These are phyloP conservation scores for Chrysanthemum lavandulifolium DNA, from an alignment of 129 eudicot species.

Conservation along the genomic window DNA sequence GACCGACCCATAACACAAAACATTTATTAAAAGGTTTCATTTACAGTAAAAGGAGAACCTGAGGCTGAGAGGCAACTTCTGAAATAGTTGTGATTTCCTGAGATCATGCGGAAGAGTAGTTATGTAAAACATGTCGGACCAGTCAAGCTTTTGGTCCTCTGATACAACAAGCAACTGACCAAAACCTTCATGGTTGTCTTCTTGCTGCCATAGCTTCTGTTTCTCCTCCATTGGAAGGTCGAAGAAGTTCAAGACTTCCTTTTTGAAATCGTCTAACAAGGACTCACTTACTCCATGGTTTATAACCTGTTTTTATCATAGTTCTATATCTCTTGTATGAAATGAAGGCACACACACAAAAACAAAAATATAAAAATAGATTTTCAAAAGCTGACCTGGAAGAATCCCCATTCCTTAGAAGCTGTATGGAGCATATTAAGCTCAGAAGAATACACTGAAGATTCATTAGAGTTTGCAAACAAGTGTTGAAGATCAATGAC, in stretches of 20 bases:
- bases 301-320: slow-evolving; percentile 38
- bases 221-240: slow-evolving; percentile 50
- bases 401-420: slow-evolving; percentile 69
- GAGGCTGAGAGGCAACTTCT: slow-evolving; percentile 46
- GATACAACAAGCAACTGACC: slow-evolving; percentile 76
- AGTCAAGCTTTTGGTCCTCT: slow-evolving; percentile 79
- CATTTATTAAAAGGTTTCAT: neutral
- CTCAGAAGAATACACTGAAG: slow-evolving; percentile 27
- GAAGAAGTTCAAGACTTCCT: slow-evolving; percentile 39
- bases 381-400: slow-evolving; percentile 39
- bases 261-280: slow-evolving; percentile 49
- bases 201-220: slow-evolving; percentile 53
- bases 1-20: neutral
- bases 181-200: slow-evolving; percentile 63
- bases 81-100: slow-evolving; percentile 45
- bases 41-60: slow-evolving; percentile 36
- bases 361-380: neutral
- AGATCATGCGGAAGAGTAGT: slow-evolving; percentile 52
- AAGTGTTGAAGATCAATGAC: slow-evolving; percentile 43
- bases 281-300: slow-evolving; percentile 56
- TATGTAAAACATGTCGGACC: slow-evolving; percentile 75
- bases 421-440: slow-evolving; percentile 49
- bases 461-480: slow-evolving; percentile 11
- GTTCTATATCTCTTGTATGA: neutral
- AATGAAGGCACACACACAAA: neutral